phyloP scores from a whole-genome alignment of 805 yeast genomes.

The Saccharomycopsis vini region DNA sequence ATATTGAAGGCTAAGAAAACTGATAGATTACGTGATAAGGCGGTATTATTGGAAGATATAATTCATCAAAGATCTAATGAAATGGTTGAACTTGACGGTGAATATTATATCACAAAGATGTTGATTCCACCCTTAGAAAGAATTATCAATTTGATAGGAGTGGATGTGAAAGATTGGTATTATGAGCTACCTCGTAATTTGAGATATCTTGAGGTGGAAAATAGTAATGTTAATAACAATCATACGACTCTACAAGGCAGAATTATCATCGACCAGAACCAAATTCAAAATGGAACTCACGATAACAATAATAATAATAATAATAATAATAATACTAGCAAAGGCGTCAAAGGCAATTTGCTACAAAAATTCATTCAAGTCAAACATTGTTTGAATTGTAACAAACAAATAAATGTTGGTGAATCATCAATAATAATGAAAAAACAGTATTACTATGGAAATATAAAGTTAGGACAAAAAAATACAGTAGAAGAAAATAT shows the following conservation, averaged over 20 bases:
- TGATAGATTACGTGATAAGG: conserved; percentile 56
- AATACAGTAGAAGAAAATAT: no score
- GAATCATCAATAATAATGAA: background rate
- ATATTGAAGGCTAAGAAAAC: conserved; percentile 49
- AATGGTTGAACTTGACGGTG: conserved; percentile 50
- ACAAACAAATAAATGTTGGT: conserved; percentile 4
- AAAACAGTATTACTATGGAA: background rate
- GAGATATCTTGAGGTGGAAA: background rate
- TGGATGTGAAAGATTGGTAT: conserved; percentile 71
- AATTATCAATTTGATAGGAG: conserved; percentile 74
- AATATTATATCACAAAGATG: conserved; percentile 77
- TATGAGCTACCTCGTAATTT: conserved; percentile 43
- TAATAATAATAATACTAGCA: background rate
- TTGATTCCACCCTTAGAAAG: conserved; percentile 86
- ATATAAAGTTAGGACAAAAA: background rate
- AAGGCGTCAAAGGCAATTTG: conserved; percentile 7
- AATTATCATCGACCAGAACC: background rate
- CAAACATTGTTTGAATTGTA: conserved; percentile 19
- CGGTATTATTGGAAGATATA: conserved; percentile 70
- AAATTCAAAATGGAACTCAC: background rate
- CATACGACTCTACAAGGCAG: no score
- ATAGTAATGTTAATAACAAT: no score
- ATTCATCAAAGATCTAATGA: conserved; percentile 31
- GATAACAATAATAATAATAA: background rate
- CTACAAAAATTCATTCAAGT: conserved; percentile 17